These are phyloP conservation scores for Aegle marmelos DNA, from an alignment of 345 rosid genomes.

Conservation along the genomic window DNA sequence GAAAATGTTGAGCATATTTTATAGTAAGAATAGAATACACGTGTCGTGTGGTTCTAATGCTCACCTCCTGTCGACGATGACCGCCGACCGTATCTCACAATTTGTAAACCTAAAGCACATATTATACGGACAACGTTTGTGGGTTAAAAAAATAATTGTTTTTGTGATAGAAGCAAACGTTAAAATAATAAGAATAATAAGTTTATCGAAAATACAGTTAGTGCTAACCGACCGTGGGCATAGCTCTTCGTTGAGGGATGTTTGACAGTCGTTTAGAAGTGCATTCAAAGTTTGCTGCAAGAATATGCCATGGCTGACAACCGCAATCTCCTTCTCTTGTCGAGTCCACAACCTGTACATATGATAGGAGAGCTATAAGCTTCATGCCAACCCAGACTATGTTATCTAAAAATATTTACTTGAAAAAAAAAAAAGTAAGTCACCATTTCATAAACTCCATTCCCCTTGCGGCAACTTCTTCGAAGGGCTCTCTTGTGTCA, in stretches of 20 bases:
- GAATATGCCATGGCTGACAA: constrained; percentile 73
- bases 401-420: no score
- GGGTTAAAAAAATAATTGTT: not conserved
- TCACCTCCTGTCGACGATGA: constrained; percentile 41
- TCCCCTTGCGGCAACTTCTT: constrained; percentile 62
- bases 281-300: constrained; percentile 47
- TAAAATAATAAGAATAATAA: no score
- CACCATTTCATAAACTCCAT: constrained; percentile 57
- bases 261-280: constrained; percentile 39
- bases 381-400: not conserved
- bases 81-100: constrained; percentile 56
- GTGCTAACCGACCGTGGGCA: constrained; percentile 30
- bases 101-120: constrained; percentile 42
- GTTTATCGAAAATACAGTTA: not conserved
- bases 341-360: constrained; percentile 64
- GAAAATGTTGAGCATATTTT: not conserved
- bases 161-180: not conserved
- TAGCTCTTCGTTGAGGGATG: constrained; percentile 17
- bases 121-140: not conserved
- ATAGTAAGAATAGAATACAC: not conserved
- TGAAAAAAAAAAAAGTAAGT: not conserved
- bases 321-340: constrained; percentile 75
- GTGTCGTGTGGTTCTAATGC: not conserved
- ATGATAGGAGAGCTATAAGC: not conserved
- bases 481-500: constrained; percentile 42